These are phyloP conservation scores for Bimuria novae-zelandiae DNA, from an alignment of 2,329 filamentous ascomycete species.

Conservation along the genomic window DNA sequence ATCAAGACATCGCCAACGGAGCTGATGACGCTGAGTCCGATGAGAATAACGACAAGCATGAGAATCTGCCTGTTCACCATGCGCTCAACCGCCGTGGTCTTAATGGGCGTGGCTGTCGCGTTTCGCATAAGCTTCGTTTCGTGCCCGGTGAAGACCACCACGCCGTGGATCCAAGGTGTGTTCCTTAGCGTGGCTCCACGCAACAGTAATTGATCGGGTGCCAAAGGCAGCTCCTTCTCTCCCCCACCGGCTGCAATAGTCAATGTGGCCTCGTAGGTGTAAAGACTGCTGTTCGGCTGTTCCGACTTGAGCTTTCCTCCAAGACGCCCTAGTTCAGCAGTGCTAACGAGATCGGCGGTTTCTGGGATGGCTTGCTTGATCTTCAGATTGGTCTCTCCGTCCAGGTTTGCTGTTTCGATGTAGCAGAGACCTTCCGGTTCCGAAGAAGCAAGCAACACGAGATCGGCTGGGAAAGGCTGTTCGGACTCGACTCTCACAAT, in stretches of 20 bases:
- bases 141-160: slow-evolving; percentile 96
- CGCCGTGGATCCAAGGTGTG: slow-evolving; percentile 94
- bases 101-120: slow-evolving; percentile 94
- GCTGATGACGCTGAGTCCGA: slow-evolving; percentile 84
- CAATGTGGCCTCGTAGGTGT: slow-evolving; percentile 95
- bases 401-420: slow-evolving; percentile 96
- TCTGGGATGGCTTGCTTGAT: slow-evolving; percentile 98
- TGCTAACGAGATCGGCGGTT: slow-evolving; percentile 84
- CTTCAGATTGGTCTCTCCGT: slow-evolving; percentile 97
- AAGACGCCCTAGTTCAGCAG: slow-evolving; percentile 81
- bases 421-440: slow-evolving; percentile 98
- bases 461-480: slow-evolving; percentile 89
- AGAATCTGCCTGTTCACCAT: slow-evolving; percentile 94
- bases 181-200: slow-evolving; percentile 93
- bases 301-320: slow-evolving; percentile 89
- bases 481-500: slow-evolving; percentile 93
- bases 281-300: slow-evolving; percentile 96
- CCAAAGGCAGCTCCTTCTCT: slow-evolving; percentile 88
- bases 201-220: slow-evolving; percentile 89
- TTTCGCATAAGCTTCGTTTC: slow-evolving; percentile 99
- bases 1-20: slow-evolving; percentile 88
- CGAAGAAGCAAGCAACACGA: slow-evolving; percentile 90
- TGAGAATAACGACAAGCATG: slow-evolving; percentile 81
- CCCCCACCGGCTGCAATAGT: slow-evolving; percentile 89
- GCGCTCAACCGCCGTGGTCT: slow-evolving; percentile 92